Conservation (phyloP, 345 rosid genomes). For the Populus deltoides region DNA sequence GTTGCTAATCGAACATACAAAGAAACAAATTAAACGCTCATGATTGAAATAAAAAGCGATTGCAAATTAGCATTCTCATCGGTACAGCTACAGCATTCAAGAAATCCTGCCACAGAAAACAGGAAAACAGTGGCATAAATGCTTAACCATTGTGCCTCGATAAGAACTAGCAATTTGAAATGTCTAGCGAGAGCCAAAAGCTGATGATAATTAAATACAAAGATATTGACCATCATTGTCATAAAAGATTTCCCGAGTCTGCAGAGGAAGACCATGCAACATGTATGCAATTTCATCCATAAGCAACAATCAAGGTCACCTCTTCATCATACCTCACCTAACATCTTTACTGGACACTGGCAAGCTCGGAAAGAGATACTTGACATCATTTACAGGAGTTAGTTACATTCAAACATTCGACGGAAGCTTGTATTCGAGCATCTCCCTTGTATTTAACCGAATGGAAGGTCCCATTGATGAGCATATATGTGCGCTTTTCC, state of each 20-base stretch:
- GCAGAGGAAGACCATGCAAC: constrained; percentile 10
- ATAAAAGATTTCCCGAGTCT: constrained; percentile 1
- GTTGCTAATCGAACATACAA: not conserved
- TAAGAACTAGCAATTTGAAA: not conserved
- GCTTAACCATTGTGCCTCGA: not conserved
- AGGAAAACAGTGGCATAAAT: not conserved
- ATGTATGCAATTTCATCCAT: constrained; percentile 8
- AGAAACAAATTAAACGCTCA: not conserved
- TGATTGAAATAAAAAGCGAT: not conserved
- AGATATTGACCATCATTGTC: constrained; percentile 1
- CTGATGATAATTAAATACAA: not conserved
- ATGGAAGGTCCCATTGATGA: constrained; percentile 98
- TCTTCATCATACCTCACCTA: constrained; percentile 1
- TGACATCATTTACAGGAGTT: constrained; percentile 38
- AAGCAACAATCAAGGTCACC: constrained; percentile 2
- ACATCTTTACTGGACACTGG: constrained; percentile 6
- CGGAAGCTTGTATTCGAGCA: constrained; percentile 77
- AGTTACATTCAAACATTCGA: constrained; percentile 22
- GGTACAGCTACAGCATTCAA: not conserved
- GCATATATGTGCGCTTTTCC: constrained; percentile 90
- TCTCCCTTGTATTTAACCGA: constrained; percentile 76
- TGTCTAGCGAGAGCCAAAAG: not conserved
- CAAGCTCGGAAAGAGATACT: constrained; percentile 11
- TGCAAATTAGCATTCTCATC: not conserved
- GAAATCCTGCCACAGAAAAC: not conserved